Base-by-base conservation (phyloP, 2,329 filamentous ascomycete genomes). In the Metarhizium brunneum region DNA sequence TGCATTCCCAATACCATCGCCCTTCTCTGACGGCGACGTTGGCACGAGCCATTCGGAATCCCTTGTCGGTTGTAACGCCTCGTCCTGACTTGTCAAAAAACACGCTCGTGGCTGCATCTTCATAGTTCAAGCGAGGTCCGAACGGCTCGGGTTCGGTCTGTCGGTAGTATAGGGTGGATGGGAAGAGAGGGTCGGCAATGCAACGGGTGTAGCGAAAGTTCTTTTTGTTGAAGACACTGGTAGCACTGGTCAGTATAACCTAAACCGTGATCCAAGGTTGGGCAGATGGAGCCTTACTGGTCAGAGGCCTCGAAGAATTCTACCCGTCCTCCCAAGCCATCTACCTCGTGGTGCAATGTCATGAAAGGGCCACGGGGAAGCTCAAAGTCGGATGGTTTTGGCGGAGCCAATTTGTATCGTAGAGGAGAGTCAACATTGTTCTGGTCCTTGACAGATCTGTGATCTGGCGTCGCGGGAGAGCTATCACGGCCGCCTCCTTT, bases 1-100 rank as follows among this genome's bases (percentile, higher is more conserved):
- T 92, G 70, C 92, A 91, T 72, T 99, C 94, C 78, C 91, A 99
- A 70, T 95, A 99, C 77, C 90, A 90, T 36, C 88, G 83, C 1
- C 94, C 94, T 70, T 97, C 89, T 49, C 94, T 80, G 4, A 92
- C 88, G 29, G 88, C 90, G 0, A 97, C 87, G 64, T 99, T 99
- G 13, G 90, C 91, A 43, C 92, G 84, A 2, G 88, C 87, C 78
- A 92, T 94, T 57, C 95, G 83, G 79, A 94, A 96, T 8, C 94
- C 92, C 70, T 95, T 95, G 62, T 92, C 86, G 14, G 94, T 95
- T 0, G 89, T 95, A 54, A 96, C 83, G 51, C 90, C 84, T 20
- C 81, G 82, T 7, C 86, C 91, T 42, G 83, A 80, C 59, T 83
- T 82, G 65, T 91, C 87, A 66, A 96, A 90, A 66, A 87, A 88